Percentiles rank a stretch among this genome's conserved stretches.
These are phyloP conservation scores for Nitzschia sp. DNA, from an alignment of 108 stramenopile species.

Conservation along the genomic window DNA sequence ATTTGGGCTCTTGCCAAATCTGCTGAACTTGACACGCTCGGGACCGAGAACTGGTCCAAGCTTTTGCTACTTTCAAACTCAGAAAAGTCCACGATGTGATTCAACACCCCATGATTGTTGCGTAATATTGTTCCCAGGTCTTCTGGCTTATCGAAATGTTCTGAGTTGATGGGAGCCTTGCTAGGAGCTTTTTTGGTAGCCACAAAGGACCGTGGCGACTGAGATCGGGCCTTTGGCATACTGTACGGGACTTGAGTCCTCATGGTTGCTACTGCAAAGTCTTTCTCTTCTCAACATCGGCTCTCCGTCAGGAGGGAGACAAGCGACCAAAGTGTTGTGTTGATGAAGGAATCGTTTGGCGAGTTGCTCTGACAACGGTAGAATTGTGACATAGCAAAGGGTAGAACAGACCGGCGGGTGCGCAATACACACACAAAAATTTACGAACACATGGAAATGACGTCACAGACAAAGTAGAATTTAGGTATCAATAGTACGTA, in stretches of 20 bases:
- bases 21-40: conserved; percentile 12
- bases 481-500: no score
- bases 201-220: not conserved
- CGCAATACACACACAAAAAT: no score
- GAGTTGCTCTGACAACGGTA: no score
- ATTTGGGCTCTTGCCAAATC: conserved; percentile 8
- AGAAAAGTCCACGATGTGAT: conserved; percentile 6
- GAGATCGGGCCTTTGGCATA: not conserved
- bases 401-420: no score
- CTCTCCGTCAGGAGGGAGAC: no score
- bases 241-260: not conserved
- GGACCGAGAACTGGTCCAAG: not conserved
- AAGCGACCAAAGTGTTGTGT: no score
- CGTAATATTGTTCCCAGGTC: conserved; percentile 11
- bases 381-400: no score
- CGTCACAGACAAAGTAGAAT: no score
- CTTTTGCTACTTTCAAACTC: conserved; percentile 7
- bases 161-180: not conserved
- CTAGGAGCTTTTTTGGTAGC: not conserved
- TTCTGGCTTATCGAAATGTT: not conserved
- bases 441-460: no score
- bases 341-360: no score
- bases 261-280: not conserved
- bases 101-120: conserved; percentile 15
- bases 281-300: no score